Base-by-base conservation (phyloP, 1,284 basidiomycete species). In the Puccinia horiana region DNA sequence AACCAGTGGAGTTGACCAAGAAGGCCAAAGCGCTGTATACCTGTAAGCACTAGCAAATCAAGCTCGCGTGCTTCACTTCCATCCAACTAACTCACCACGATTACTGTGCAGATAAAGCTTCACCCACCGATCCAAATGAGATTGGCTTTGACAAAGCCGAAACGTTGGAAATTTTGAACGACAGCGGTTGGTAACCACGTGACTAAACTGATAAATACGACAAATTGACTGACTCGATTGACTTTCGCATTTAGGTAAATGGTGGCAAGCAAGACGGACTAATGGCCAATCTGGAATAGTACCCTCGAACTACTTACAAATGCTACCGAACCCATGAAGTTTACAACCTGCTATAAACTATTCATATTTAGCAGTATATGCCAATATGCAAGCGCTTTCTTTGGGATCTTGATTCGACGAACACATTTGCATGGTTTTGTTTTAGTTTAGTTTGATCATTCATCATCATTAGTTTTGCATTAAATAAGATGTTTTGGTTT, bases 71-170 rank as follows among this genome's bases (percentile, higher is more conserved):
- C 18, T 29, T 32, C 78, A 20, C 18, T 5, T 4, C 35, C 16
- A 8, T 5, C 29, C 40, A 16, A 52, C 42, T 49, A 29, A 29
- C 23, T 32, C 2, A 14, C 6, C 11, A 54, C 12, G 12, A n/a
- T 56, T 35, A 18, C 47, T 87, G 84, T 77, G 82, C 87, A 92
- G 95, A 99, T 89, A 91, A 91, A 82, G 96, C 96, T 44, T 94
- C 93, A 12, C 90, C 93, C 26, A 95, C 98, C 84, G 96, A 99
- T 88, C 94, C 96, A 12, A 97, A 94, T 86, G 97, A 99, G 88
- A 93, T 99, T 74, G 94, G 93, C 67, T 98, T 99, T 87, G 87
- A 89, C 81, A 98, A 98, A 87, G 95, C 95, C 76, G 96, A 99
- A 86, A 90, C 95, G 61, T 90, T 99, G 84, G 95, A 98, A 83